A percentile compares a stretch with the other conserved stretches of the same genome.
Conservation (phyloP, 1,284 basidiomycete genomes). For the Tylopilus orsonianus region DNA sequence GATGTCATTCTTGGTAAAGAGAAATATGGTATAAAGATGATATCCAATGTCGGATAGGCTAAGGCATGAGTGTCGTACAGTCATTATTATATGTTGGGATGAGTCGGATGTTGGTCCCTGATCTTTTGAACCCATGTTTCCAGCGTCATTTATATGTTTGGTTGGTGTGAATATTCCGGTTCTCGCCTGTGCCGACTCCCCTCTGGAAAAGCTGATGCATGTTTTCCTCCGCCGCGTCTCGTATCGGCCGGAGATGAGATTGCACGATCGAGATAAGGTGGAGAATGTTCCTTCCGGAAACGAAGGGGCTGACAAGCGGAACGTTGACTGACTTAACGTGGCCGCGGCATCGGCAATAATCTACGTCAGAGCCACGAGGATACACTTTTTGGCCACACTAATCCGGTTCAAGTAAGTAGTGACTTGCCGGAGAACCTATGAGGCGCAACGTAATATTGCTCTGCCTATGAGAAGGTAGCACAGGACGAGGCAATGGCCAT, state of each 20-base stretch:
- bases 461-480: too few species aligned
- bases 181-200: background rate
- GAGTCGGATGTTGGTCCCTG: background rate
- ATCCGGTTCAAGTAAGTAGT: too few species aligned
- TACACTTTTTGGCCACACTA: too few species aligned
- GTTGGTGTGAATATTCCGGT: background rate
- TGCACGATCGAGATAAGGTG: background rate
- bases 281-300: too few species aligned
- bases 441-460: too few species aligned
- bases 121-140: background rate
- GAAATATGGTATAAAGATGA: constrained; percentile 35
- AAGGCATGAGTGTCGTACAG: constrained; percentile 3
- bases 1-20: constrained; percentile 45
- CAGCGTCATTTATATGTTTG: constrained; percentile 13
- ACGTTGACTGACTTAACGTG: too few species aligned
- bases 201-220: background rate
- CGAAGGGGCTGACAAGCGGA: too few species aligned
- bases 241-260: background rate
- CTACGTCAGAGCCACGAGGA: too few species aligned
- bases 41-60: constrained; percentile 21
- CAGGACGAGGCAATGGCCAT: too few species aligned
- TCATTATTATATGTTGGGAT: constrained; percentile 13
- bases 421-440: too few species aligned
- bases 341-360: too few species aligned
- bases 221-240: background rate